Base-by-base conservation (phyloP, 805 yeast species). In the Yarrowia keelungensis region DNA sequence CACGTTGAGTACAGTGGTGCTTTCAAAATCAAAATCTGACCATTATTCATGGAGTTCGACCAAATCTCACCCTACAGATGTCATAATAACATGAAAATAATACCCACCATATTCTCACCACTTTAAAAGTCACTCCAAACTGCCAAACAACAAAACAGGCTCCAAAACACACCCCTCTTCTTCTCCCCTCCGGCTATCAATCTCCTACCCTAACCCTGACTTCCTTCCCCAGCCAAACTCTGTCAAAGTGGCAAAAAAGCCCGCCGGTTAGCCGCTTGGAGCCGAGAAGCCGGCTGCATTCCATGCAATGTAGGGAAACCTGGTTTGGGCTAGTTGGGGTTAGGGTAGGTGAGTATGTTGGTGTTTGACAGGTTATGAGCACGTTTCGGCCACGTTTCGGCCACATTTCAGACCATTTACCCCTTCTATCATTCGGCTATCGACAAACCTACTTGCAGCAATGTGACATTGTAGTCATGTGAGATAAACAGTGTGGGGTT, bases 261-360 rank as follows among this genome's bases (percentile, higher is more conserved):
- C 45, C 59, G 59, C 59, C 16, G 14, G 45, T 39, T 39, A 53
- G 45, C 59, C 59, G 59, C 45, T 53, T 53, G 35, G n/a, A 53
- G 35, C 59, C 59, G 59, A 22, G 59, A 49, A 49, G 53, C 39
- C 38, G 39, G 51, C 16, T 49, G 53, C 53, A 49, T 49, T 49
- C 53, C 53, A 32, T 49, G 53, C 53, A 32, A n/a, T 19, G 38
- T 32, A 26, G 19, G 32, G 32, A 26, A 26, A 26, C 32, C 32
- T 5, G 4, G 32, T 26, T 26, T 26, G 32, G 32, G 32, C 32
- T 3, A 26, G 4, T 35, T 51, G 54, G 39, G 50, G 50, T 22
- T 22, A 46, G 50, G 50, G 36, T 46, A 22, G 32, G 4, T 26
- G 32, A 3, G 32, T 26, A 26, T 26, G 4, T 26, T 26, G 32